phyloP scores from a whole-genome alignment of 1,139 yeast genomes.

The Entelexis paramagnoliae region DNA sequence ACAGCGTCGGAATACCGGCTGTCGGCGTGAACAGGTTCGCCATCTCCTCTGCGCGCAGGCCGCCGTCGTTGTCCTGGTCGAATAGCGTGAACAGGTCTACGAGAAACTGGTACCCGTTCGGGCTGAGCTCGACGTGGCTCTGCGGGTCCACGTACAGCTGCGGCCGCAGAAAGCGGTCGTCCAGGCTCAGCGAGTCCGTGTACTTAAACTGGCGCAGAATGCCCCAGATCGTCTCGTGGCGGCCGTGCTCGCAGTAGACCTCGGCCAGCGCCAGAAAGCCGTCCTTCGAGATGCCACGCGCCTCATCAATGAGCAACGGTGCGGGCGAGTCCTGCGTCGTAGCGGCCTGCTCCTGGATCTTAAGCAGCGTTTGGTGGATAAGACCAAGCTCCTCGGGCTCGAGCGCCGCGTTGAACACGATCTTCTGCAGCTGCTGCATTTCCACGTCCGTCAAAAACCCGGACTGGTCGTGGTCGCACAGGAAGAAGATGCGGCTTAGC shows the following conservation, averaged over 20 bases:
- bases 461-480: conserved; percentile 85
- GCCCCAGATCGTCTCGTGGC: conserved; percentile 97
- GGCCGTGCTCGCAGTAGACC: conserved; percentile 75
- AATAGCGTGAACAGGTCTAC: conserved; percentile 80
- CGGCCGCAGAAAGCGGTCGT: conserved; percentile 69
- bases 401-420: conserved; percentile 44
- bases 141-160: conserved; percentile 62
- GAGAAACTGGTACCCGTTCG: conserved; percentile 82
- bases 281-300: conserved; percentile 50
- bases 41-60: conserved; percentile 65
- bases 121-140: conserved; percentile 83
- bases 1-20: conserved; percentile 79
- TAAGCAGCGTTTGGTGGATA: conserved; percentile 17
- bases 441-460: conserved; percentile 65
- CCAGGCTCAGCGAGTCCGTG: conserved; percentile 79
- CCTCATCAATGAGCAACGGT: conserved; percentile 20
- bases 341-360: conserved; percentile 10
- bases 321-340: not conserved
- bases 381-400: conserved; percentile 20
- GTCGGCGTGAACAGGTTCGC: conserved; percentile 66
- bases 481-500: conserved; percentile 64
- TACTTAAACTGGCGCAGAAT: conserved; percentile 77
- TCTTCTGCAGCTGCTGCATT: conserved; percentile 54
- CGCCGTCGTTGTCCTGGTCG: conserved; percentile 94
- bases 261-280: conserved; percentile 73